These are phyloP conservation scores for Lagenaria siceraria DNA, from an alignment of 306 rosid species.

Conservation along the genomic window DNA sequence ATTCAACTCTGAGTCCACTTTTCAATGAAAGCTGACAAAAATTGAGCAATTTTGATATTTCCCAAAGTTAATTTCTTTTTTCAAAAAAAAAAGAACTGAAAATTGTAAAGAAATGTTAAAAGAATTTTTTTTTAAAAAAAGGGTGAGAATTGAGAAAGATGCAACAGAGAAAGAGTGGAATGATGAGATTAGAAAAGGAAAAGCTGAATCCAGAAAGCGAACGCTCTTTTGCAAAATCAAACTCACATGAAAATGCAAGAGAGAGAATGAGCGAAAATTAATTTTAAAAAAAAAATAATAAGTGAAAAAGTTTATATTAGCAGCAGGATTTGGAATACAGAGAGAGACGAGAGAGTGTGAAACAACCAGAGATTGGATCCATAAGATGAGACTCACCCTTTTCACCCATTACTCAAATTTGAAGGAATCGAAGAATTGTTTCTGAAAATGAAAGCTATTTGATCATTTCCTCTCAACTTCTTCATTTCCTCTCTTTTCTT, in stretches of 20 bases:
- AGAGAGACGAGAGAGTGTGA: slow-evolving; percentile 5
- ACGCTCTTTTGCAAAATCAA: neutral
- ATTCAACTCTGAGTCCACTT: slow-evolving; percentile 6
- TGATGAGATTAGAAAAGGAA: neutral
- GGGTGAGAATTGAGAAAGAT: neutral
- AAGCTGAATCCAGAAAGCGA: slow-evolving; percentile 13
- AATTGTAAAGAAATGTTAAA: neutral
- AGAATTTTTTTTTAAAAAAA: no score
- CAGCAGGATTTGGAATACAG: neutral
- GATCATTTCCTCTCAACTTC: neutral
- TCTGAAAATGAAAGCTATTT: neutral
- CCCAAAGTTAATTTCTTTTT: neutral
- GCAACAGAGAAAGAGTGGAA: slow-evolving; percentile 2
- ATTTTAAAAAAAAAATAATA: neutral
- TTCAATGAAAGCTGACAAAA: neutral
- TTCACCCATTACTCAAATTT: neutral
- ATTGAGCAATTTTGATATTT: neutral
- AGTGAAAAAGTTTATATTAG: neutral
- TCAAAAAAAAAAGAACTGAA: neutral
- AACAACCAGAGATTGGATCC: neutral
- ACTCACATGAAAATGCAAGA: slow-evolving; percentile 1
- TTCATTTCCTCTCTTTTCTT: neutral
- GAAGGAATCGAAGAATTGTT: neutral
- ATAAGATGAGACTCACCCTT: slow-evolving; percentile 2
- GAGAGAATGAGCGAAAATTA: neutral